Base-by-base conservation (phyloP, 1,284 basidiomycete species). In the Veloboletus limbatus region DNA sequence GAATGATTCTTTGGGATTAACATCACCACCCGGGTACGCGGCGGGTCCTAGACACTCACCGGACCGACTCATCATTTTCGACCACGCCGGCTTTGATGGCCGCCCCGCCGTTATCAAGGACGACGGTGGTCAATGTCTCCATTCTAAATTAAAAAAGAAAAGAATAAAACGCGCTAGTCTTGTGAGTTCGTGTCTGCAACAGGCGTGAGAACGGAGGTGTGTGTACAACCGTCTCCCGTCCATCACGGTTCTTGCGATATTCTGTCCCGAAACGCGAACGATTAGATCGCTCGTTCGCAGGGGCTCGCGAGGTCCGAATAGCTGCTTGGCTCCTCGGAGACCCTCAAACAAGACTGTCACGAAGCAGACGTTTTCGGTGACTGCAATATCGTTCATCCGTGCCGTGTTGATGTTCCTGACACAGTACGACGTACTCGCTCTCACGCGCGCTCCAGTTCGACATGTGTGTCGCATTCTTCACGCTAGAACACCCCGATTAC, bases 81-180 rank as follows among this genome's bases (percentile, higher is more conserved):
- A 62, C 57, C 13, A 73, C 67, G n/a, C 88, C 86, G 9, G 79
- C 77, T 63, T 95, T 96, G 67, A 95, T 83, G 3, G 78, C 79
- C 44, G 77, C 81, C 9, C 81, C 92, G 34, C 92, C 92, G 66
- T 95, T 96, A 63, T 95, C 92, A 34, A 94, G 74, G 8, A 94
- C 74, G 48, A 92, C 70, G 14, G 81, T 73, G 3, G 74, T 65
- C 30, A 66, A 45, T 33, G 67, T 54, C 30, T 68, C 60, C 76
- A 78, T 78, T 22, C 13, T 20, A 18, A 17, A 17, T 16, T 8
- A 6, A n/a, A n/a, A n/a, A n/a, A n/a, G n/a, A n/a, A n/a, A n/a
- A n/a, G n/a, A n/a, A n/a, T n/a, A n/a, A n/a, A n/a, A n/a, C n/a
- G n/a, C n/a, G n/a, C n/a, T n/a, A n/a, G n/a, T n/a, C n/a, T n/a